Base-by-base conservation (phyloP, 352 stramenopile species). In the Globisporangium nodosum region DNA sequence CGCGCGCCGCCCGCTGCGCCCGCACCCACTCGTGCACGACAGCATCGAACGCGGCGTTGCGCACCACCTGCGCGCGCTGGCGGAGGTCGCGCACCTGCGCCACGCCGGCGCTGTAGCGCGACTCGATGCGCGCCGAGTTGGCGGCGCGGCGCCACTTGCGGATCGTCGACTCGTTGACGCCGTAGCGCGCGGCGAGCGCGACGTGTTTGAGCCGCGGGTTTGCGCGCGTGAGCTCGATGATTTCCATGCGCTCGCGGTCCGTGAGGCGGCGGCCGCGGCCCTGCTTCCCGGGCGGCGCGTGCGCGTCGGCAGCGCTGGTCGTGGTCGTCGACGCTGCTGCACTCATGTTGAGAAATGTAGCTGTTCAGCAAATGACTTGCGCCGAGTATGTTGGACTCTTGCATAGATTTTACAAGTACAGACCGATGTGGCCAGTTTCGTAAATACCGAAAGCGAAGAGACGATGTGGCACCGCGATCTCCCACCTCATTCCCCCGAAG, bases 221-320 rank as follows among this genome's bases (percentile, higher is more conserved):
- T 58, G 69, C 51, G 16, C 73, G 71, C 55, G 73, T 76, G 35
- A 83, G 51, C 57, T 70, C 71, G 53, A 82, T 74, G 71, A 85
- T 87, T 62, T 85, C 73, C 63, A 87, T 66, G 58, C 77, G 77
- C 69, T 88, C 73, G 52, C 67, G 71, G 63, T 85, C 78, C 4
- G 78, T 88, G 30, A 88, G 67, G 2, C 78, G 71, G 21, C 69
- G 68, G 1, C 75, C 76, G 20, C 58, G 56, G 50, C 75, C 70
- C 49, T 80, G 74, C 64, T 68, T 78, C 27, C 70, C 67, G 6
- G 49, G 49, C n/a, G 5, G n/a, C 20, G 33, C 20, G 12, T 9
- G 46, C 46, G n/a, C 15, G 20, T 50, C 20, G 5, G 20, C n/a
- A 7, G 2, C 4, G 5, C 8, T 11, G 8, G 8, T 49, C 45